Percentiles rank a stretch among this genome's conserved stretches.
Evolutionary conservation across 1,139 yeast species (phyloP).

Genomic region (Yamadazyma dushanensis): DNA sequence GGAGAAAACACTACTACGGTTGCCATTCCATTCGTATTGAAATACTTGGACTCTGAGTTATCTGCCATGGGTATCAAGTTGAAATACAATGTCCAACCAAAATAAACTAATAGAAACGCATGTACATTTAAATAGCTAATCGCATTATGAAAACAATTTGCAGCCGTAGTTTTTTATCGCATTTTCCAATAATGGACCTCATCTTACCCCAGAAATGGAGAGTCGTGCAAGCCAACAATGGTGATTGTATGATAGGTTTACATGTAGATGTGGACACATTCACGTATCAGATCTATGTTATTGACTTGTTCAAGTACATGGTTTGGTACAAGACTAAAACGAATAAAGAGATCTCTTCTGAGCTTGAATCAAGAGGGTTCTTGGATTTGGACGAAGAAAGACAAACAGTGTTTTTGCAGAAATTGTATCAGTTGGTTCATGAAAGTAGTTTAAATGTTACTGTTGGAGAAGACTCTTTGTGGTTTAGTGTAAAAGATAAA

Average conservation of each 20-base stretch:
- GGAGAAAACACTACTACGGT: conserved; percentile 92
- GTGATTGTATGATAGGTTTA: conserved; percentile 7
- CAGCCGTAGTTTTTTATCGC: not conserved
- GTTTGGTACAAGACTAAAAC: conserved; percentile 18
- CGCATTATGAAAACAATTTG: conserved; percentile 9
- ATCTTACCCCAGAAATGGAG: conserved; percentile 7
- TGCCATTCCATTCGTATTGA: conserved; percentile 94
- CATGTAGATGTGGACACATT: not conserved
- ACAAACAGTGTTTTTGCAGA: conserved; percentile 12
- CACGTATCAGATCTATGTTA: conserved; percentile 7
- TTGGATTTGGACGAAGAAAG: conserved; percentile 21
- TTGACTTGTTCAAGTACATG: conserved; percentile 6
- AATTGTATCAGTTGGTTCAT: not conserved
- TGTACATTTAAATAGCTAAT: conserved; percentile 10
- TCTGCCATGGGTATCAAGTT: conserved; percentile 98
- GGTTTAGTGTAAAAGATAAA: not conserved
- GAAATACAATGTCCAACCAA: conserved; percentile 78
- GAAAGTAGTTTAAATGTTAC: not conserved
- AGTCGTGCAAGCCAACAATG: not conserved
- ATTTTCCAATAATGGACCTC: not conserved
- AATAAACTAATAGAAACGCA: conserved; percentile 9
- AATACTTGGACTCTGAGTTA: conserved; percentile 91
- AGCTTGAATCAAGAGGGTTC: conserved; percentile 24
- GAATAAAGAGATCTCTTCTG: conserved; percentile 14
- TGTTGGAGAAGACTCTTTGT: not conserved